A percentile compares a stretch with the other conserved stretches of the same genome.
These are phyloP conservation scores for Bacterosira constricta DNA, from an alignment of 108 stramenopile species.

Conservation along the genomic window DNA sequence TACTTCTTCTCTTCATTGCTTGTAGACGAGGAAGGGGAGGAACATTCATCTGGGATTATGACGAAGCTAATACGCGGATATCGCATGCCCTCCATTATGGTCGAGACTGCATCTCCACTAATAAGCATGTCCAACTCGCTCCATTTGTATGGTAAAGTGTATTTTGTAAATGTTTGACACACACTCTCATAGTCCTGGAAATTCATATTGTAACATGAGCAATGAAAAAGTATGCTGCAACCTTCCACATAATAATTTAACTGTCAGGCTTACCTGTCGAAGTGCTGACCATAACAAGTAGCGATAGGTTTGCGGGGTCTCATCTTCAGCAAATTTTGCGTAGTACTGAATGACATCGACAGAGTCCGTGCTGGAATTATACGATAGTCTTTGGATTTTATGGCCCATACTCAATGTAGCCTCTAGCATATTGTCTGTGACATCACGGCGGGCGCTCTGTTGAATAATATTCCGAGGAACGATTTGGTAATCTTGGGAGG, in stretches of 20 bases:
- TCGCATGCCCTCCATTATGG: slow-evolving; percentile 67
- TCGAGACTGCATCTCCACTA: slow-evolving; percentile 69
- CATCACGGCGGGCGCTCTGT: slow-evolving; percentile 52
- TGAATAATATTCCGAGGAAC: slow-evolving; percentile 63
- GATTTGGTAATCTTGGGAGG: slow-evolving; percentile 85
- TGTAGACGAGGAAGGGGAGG: slow-evolving; percentile 54
- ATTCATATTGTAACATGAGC: too few relatives aligned
- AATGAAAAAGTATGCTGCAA: too few relatives aligned
- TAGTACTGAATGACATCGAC: slow-evolving; percentile 81
- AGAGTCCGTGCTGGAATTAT: slow-evolving; percentile 71
- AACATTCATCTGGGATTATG: slow-evolving; percentile 74
- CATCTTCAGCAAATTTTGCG: slow-evolving; percentile 64
- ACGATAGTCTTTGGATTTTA: slow-evolving; percentile 79
- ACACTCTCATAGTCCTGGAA: slow-evolving; percentile 58
- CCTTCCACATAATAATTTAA: neutral
- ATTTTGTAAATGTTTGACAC: slow-evolving; percentile 86
- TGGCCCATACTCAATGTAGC: slow-evolving; percentile 85
- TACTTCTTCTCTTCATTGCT: slow-evolving; percentile 71
- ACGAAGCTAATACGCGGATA: slow-evolving; percentile 79
- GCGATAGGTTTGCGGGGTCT: slow-evolving; percentile 61
- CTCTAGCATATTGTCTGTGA: slow-evolving; percentile 36
- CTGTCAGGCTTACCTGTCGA: slow-evolving; percentile 45
- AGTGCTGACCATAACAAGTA: slow-evolving; percentile 60
- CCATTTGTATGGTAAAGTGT: slow-evolving; percentile 75
- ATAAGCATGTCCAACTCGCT: slow-evolving; percentile 86